A percentile compares a stretch with the other conserved stretches of the same genome.
These are phyloP conservation scores for Ettlia oleoabundans DNA, from an alignment of 139 green algal species.

Conservation along the genomic window DNA sequence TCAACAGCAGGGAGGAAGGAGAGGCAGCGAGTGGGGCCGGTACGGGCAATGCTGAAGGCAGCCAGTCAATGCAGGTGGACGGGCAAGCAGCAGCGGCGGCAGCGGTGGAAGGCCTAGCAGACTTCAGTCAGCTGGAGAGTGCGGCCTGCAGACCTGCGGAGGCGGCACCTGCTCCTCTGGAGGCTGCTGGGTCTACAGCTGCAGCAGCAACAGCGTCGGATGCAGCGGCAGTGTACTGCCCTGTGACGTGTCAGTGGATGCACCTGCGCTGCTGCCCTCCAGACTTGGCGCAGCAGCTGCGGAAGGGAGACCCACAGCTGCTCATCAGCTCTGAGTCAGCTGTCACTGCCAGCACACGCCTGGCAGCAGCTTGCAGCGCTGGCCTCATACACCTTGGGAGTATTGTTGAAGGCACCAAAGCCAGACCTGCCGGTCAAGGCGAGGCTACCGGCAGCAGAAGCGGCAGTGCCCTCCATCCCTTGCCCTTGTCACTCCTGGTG, in stretches of 20 bases:
- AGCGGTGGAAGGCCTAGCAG: background rate
- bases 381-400: constrained; percentile 29
- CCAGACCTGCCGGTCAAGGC: background rate
- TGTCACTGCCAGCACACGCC: background rate
- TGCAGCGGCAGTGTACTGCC: constrained; percentile 19
- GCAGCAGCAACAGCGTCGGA: background rate
- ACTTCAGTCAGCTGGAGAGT: background rate
- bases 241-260: background rate
- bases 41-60: background rate
- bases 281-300: background rate
- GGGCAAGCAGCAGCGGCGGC: background rate
- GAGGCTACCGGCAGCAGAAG: background rate
- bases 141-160: background rate
- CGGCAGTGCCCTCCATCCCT: background rate
- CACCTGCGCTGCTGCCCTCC: constrained; percentile 41
- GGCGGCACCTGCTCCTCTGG: background rate
- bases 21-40: background rate
- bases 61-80: background rate
- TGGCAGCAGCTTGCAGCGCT: constrained; percentile 29
- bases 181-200: background rate
- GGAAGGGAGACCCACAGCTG: background rate
- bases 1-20: background rate
- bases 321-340: constrained; percentile 28
- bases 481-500: constrained; percentile 42
- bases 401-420: background rate